These are phyloP conservation scores for Microcera coccophila DNA, from an alignment of 2,329 filamentous ascomycete species.

Conservation along the genomic window DNA sequence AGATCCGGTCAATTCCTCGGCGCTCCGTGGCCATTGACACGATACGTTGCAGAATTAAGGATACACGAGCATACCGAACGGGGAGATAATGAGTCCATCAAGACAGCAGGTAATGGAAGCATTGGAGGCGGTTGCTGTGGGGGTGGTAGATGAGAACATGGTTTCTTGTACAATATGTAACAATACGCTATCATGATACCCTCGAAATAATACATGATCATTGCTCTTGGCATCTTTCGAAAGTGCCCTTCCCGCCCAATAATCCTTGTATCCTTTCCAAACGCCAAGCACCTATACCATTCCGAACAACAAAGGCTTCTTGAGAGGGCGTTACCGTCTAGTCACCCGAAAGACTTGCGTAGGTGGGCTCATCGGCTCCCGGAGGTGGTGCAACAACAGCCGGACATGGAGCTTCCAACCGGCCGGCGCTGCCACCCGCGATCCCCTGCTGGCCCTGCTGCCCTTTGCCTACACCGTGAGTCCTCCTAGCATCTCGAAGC, in stretches of 20 bases:
- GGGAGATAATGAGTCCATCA: constrained; percentile 89
- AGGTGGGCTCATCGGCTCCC: constrained; percentile 69
- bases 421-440: constrained; percentile 27
- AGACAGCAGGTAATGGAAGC: constrained; percentile 49
- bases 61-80: constrained; percentile 91
- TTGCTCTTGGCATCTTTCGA: constrained; percentile 14
- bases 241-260: too few relatives aligned
- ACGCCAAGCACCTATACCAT: constrained; percentile 28
- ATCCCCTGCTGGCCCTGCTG: constrained; percentile 20
- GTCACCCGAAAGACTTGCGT: constrained; percentile 81
- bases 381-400: constrained; percentile 69
- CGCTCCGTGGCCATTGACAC: background rate
- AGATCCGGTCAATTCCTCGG: background rate
- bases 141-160: constrained; percentile 27
- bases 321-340: constrained; percentile 39
- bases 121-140: constrained; percentile 32
- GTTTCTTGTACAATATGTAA: constrained; percentile 28
- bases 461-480: constrained; percentile 27
- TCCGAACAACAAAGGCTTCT: background rate
- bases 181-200: constrained; percentile 32
- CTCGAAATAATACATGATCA: constrained; percentile 22
- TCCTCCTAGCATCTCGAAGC: constrained; percentile 63
- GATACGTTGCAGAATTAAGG: constrained; percentile 59
- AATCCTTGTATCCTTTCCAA: constrained; percentile 19
- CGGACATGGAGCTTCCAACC: constrained; percentile 17